Evolutionary conservation across 257 asterid genomes (phyloP).

Genomic region (Datura wrightii): DNA sequence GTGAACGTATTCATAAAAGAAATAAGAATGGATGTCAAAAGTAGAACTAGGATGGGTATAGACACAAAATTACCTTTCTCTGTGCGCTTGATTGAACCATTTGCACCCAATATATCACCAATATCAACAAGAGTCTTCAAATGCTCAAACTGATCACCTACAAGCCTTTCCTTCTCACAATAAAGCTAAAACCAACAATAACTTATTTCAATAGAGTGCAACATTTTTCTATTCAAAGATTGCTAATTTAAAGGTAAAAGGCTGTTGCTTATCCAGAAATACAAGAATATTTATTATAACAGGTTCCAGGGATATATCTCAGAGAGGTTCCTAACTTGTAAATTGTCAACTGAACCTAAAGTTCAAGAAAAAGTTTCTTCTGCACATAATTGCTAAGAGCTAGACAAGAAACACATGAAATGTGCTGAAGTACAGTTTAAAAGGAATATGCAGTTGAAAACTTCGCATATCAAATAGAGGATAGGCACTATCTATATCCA

Average conservation of each 20-base stretch:
- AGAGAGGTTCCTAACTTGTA: not conserved
- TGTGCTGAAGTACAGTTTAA: not conserved
- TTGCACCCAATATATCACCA: constrained; percentile 94
- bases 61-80: constrained; percentile 63
- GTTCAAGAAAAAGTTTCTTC: not conserved
- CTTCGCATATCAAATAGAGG: not conserved
- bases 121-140: constrained; percentile 84
- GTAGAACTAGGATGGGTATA: constrained; percentile 12
- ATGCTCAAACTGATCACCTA: constrained; percentile 71
- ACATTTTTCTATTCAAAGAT: not conserved
- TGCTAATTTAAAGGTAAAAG: constrained; percentile 10
- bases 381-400: not conserved
- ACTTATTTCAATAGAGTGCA: constrained; percentile 25
- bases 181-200: constrained; percentile 68
- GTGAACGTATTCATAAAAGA: not conserved
- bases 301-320: not conserved
- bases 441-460: constrained; percentile 23
- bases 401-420: not conserved
- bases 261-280: not conserved
- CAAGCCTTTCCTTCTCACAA: constrained; percentile 93
- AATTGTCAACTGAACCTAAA: not conserved
- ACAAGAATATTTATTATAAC: not conserved
- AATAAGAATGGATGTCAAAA: not conserved
- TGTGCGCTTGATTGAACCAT: constrained; percentile 94
- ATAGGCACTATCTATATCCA: not conserved